Evolutionary conservation across 1,284 basidiomycete genomes (phyloP).

Genomic region (Apiotrichum sp.): DNA sequence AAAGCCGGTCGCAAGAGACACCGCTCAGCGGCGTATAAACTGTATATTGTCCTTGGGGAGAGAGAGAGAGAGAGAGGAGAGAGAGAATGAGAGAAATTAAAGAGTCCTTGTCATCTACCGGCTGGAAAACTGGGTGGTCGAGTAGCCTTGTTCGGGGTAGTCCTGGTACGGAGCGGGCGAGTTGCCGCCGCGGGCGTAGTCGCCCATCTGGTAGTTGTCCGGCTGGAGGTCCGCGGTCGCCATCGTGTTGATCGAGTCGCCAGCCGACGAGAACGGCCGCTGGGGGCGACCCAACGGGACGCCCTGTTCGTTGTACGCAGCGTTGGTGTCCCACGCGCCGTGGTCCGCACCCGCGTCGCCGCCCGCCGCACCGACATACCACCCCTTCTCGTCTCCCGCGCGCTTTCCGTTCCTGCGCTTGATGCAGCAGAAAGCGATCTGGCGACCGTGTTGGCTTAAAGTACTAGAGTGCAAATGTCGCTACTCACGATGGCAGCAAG

Average conservation of each 20-base stretch:
- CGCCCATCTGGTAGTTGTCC: constrained; percentile 14
- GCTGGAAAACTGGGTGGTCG: neutral
- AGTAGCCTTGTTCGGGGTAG: neutral
- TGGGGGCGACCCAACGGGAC: constrained; percentile 24
- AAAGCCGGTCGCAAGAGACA: too few relatives aligned
- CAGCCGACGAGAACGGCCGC: constrained; percentile 22
- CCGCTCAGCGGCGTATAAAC: too few relatives aligned
- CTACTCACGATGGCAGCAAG: constrained; percentile 28
- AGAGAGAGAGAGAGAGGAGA: too few relatives aligned
- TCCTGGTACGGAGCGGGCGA: neutral
- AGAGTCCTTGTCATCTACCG: too few relatives aligned
- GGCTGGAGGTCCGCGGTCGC: constrained; percentile 34
- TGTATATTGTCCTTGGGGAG: too few relatives aligned
- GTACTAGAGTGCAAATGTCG: neutral
- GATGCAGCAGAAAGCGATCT: constrained; percentile 21
- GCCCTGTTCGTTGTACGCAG: constrained; percentile 30
- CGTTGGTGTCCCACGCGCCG: constrained; percentile 20
- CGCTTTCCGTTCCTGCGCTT: constrained; percentile 24
- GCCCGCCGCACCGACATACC: constrained; percentile 18
- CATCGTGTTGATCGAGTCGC: constrained; percentile 33
- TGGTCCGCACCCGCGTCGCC: constrained; percentile 4
- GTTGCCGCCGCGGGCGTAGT: constrained; percentile 14
- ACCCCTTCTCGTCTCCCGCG: constrained; percentile 23
- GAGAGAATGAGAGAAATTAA: too few relatives aligned
- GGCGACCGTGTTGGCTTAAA: neutral